Conservation (phyloP, 352 stramenopile species). For the Phytopythium delawarense region DNA sequence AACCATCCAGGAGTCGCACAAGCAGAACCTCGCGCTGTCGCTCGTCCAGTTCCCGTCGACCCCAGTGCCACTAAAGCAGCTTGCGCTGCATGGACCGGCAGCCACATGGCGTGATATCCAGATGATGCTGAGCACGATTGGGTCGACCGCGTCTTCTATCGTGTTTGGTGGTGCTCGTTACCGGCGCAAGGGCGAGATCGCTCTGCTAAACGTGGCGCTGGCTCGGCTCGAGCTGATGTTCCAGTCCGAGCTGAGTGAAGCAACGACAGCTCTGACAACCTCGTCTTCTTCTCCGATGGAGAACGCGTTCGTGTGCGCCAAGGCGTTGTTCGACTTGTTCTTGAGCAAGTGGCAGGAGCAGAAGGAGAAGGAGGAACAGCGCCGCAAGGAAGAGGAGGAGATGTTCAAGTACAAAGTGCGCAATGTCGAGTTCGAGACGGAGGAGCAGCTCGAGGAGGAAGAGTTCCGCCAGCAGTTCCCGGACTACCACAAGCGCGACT, state of each 20-base stretch:
- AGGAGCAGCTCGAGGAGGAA: conserved; percentile 82
- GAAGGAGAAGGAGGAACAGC: conserved; percentile 71
- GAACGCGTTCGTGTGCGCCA: conserved; percentile 51
- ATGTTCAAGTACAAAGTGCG: conserved; percentile 87
- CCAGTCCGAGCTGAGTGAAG: conserved; percentile 21
- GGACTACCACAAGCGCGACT: conserved; percentile 80
- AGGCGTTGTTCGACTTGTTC: conserved; percentile 81
- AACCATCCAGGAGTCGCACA: conserved; percentile 40
- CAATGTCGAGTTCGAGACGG: conserved; percentile 72
- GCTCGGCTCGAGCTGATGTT: conserved; percentile 72
- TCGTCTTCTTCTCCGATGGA: conserved; percentile 19
- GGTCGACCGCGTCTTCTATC: conserved; percentile 33
- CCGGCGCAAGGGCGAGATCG: conserved; percentile 63
- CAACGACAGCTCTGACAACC: conserved; percentile 16
- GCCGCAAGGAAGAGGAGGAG: conserved; percentile 64
- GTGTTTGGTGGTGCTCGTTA: conserved; percentile 34
- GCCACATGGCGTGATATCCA: conserved; percentile 83
- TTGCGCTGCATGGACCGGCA: conserved; percentile 21
- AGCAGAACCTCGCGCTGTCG: conserved; percentile 41
- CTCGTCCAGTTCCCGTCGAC: conserved; percentile 72
- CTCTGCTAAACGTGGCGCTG: conserved; percentile 62
- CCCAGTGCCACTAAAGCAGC: conserved; percentile 18
- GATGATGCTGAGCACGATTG: conserved; percentile 42
- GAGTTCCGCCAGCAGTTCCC: conserved; percentile 93
- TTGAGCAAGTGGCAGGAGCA: conserved; percentile 83